Evolutionary conservation across 2,329 filamentous ascomycete species (phyloP), one percentile per base, ranked within the genome.

Genomic region (Zarea fungicola): DNA sequence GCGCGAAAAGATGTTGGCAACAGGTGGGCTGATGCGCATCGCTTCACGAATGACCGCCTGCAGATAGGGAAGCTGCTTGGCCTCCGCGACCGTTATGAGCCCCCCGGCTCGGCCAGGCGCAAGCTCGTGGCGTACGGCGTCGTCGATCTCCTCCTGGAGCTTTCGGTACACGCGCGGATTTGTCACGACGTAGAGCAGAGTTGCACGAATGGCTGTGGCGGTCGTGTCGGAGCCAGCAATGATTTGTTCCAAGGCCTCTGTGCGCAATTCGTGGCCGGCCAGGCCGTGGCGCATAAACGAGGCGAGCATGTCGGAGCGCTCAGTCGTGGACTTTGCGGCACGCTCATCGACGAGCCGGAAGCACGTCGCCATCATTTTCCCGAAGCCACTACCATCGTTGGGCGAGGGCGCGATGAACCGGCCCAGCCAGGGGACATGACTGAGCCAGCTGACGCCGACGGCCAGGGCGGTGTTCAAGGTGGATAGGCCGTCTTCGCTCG

Each of bases 151-250:
- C 0, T 58, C 58, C 5, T 71, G 69, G 0, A 83, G 62, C 62
- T 68, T 72, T 4, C 54, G 49, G 49, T 74, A 69, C 1, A 78
- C 69, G 1, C 64, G 65, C 0, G 74, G 73, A 21, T 69, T 73
- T n/a, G 71, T 76, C 19, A 74, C 69, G 48, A 82, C 59, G 57
- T 77, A 70, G 19, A 81, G 68, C 48, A 82, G 54, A 1, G 72
- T 77, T 31, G 72, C 66, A 3, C 79, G 72, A 9, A 83, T 70
- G 2, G 71, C 71, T 0, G 75, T 77, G 0, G 80, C 76, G 0
- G 77, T 79, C 3, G 77, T 81, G 53, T 83, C 79, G 1, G 77
- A 76, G 1, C 79, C 80, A 0, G 78, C 79, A 10, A 62, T 52
- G 19, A 64, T 55, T 37, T 62, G 5, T 16, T 66, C 60, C 0